These are phyloP conservation scores for Misopates orontium DNA, from an alignment of 257 asterid species.

Conservation along the genomic window DNA sequence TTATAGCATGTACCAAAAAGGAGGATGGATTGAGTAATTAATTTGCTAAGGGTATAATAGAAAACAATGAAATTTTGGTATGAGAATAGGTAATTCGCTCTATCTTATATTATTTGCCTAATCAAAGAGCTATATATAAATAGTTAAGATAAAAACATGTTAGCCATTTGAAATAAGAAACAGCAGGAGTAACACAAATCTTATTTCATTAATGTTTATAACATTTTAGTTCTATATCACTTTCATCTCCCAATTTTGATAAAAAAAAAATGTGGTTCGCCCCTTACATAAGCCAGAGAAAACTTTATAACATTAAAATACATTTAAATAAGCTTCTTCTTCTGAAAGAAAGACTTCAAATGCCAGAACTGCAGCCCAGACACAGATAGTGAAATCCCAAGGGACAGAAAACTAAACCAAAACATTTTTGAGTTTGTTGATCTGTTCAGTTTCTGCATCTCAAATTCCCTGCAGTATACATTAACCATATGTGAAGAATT, in stretches of 20 bases:
- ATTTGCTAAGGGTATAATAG: too few species aligned
- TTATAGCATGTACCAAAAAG: too few species aligned
- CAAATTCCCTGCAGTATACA: slow-evolving; percentile 63
- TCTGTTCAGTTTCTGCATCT: slow-evolving; percentile 81
- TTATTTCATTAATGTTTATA: too few species aligned
- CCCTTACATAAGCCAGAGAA: slow-evolving; percentile 22
- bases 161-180: too few species aligned
- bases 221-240: slow-evolving; percentile 28
- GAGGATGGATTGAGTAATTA: too few species aligned
- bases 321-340: slow-evolving; percentile 85
- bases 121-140: too few species aligned
- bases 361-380: slow-evolving; percentile 89
- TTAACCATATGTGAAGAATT: background rate
- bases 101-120: too few species aligned
- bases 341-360: slow-evolving; percentile 86
- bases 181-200: too few species aligned
- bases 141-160: too few species aligned
- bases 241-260: slow-evolving; percentile 21
- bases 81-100: too few species aligned
- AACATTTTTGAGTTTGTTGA: slow-evolving; percentile 74
- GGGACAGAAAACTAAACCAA: slow-evolving; percentile 75
- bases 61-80: too few species aligned
- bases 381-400: slow-evolving; percentile 63
- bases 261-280: slow-evolving; percentile 33
- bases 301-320: slow-evolving; percentile 13